These are phyloP conservation scores for Cryptococcus amylolentus DNA, from an alignment of 1,284 basidiomycete species.

Conservation along the genomic window DNA sequence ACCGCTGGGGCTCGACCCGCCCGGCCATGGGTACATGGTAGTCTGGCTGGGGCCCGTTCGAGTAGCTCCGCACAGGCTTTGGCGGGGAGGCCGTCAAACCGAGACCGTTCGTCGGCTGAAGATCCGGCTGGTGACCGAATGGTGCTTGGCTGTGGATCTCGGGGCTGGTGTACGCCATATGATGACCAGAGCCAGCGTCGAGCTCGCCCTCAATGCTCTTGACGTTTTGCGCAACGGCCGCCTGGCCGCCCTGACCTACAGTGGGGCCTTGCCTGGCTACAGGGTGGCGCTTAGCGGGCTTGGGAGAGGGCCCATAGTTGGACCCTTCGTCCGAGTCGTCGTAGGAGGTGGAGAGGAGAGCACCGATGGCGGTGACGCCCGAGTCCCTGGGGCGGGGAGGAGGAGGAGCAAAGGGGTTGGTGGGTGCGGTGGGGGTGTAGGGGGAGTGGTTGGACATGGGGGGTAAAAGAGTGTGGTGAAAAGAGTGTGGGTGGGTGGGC, in stretches of 20 bases:
- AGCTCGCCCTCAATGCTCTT: slow-evolving; percentile 10
- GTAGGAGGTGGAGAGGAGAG: slow-evolving; percentile 22
- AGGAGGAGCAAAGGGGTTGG: slow-evolving; percentile 7
- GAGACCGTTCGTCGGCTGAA: neutral
- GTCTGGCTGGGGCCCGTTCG: neutral
- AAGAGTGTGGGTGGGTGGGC: slow-evolving; percentile 8
- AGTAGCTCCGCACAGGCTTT: neutral
- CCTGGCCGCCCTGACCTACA: neutral
- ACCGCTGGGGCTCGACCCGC: neutral
- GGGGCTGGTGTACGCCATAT: slow-evolving; percentile 5
- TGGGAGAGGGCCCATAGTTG: slow-evolving; percentile 4
- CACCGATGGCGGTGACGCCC: slow-evolving; percentile 24
- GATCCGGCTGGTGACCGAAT: neutral
- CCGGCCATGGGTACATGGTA: neutral
- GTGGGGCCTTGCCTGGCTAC: neutral
- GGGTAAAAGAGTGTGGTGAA: neutral
- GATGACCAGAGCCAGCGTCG: slow-evolving; percentile 1
- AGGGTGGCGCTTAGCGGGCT: neutral
- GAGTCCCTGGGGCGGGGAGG: slow-evolving; percentile 6
- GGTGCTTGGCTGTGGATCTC: slow-evolving; percentile 6
- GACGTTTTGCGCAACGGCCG: slow-evolving; percentile 5
- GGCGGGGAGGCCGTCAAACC: neutral
- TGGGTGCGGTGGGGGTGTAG: slow-evolving; percentile 4
- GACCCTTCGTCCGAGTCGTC: slow-evolving; percentile 15
- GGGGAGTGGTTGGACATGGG: neutral